phyloP scores from a whole-genome alignment of 176 grass and related monocot genomes.

The Aegilops speltoides region DNA sequence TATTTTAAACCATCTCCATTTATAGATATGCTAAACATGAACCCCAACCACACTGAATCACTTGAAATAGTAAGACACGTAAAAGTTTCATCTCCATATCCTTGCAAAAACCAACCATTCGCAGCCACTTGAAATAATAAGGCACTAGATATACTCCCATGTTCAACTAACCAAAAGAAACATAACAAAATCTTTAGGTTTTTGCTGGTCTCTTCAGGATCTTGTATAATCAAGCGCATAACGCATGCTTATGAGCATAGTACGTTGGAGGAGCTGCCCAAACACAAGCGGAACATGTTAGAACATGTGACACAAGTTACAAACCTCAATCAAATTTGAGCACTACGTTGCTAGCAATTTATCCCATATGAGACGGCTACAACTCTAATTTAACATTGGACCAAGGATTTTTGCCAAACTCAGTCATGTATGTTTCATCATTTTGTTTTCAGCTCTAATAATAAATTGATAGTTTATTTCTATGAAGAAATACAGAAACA shows the following conservation, averaged over 20 bases:
- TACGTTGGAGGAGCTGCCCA: conserved; percentile 31
- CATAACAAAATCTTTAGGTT: not conserved
- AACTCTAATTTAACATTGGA: too few relatives aligned
- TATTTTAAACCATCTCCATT: too few relatives aligned
- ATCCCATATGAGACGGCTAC: too few relatives aligned
- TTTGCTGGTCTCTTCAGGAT: conserved; percentile 3
- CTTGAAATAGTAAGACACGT: too few relatives aligned
- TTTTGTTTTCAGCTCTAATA: not conserved
- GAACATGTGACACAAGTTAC: not conserved
- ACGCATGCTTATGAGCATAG: conserved; percentile 72
- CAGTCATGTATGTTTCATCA: too few relatives aligned
- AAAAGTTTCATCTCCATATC: not conserved
- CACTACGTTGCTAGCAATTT: not conserved
- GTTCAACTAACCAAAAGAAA: not conserved
- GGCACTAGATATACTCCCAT: not conserved
- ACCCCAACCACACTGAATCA: not conserved
- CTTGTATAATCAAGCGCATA: conserved; percentile 57
- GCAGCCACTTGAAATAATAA: not conserved
- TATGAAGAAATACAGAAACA: not conserved
- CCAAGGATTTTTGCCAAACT: too few relatives aligned
- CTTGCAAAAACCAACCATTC: not conserved
- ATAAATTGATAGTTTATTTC: not conserved
- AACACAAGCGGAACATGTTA: not conserved
- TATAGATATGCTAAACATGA: not conserved
- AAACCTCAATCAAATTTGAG: not conserved